A percentile compares a stretch with the other conserved stretches of the same genome.
Evolutionary conservation across 257 asterid genomes (phyloP).

Genomic region (Schizonepeta tenuifolia): DNA sequence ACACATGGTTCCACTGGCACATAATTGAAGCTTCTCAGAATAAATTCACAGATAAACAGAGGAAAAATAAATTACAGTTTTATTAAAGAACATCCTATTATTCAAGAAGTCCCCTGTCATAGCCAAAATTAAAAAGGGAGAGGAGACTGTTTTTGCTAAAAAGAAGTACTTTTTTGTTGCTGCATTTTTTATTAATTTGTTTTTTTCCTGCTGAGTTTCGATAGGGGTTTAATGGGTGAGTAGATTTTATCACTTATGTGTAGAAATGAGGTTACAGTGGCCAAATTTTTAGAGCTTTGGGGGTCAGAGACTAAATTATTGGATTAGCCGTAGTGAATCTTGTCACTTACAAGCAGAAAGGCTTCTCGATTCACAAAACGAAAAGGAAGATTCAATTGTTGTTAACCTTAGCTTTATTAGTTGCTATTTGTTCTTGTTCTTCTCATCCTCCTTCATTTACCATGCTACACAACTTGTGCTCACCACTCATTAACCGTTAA

Average conservation of each 20-base stretch:
- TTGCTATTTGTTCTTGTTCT: slow-evolving; percentile 9
- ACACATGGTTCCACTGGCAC: background rate
- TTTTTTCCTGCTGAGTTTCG: slow-evolving; percentile 8
- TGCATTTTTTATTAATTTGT: no score
- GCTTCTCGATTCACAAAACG: slow-evolving; percentile 97
- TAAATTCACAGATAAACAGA: background rate
- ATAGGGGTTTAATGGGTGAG: background rate
- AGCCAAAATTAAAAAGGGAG: background rate
- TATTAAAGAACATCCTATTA: background rate
- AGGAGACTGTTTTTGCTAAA: background rate
- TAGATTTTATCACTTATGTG: background rate
- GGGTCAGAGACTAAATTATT: slow-evolving; percentile 23
- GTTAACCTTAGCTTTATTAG: slow-evolving; percentile 84
- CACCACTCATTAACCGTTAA: background rate
- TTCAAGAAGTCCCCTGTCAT: background rate
- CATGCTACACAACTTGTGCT: slow-evolving; percentile 10
- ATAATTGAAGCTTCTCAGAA: slow-evolving; percentile 17
- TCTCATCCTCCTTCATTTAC: background rate
- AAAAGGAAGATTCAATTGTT: slow-evolving; percentile 99
- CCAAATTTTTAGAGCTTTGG: background rate
- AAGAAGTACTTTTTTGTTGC: background rate
- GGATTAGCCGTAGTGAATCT: slow-evolving; percentile 83
- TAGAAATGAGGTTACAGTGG: background rate
- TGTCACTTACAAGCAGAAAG: slow-evolving; percentile 99
- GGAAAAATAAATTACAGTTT: background rate